Percentiles rank a stretch among this genome's conserved stretches.
phyloP scores from a whole-genome alignment of 805 yeast species.

The Teunomyces lycoperdinae region DNA sequence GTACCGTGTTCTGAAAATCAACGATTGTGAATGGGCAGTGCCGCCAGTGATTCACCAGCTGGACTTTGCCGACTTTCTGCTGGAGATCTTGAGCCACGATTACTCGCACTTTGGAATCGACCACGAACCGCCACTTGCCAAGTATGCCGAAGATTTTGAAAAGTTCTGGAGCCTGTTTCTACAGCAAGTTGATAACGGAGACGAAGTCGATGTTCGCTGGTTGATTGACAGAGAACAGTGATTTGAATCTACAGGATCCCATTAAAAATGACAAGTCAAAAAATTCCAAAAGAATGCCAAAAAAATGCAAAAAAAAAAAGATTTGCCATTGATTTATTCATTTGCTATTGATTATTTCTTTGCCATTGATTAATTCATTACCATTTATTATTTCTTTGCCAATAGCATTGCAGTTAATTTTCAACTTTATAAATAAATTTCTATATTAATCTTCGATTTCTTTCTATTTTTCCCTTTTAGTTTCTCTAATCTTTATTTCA shows the following conservation, averaged over 20 bases:
- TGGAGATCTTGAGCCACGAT: slow-evolving; percentile 6
- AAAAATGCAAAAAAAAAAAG: not conserved
- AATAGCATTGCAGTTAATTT: too few relatives aligned
- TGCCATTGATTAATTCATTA: too few relatives aligned
- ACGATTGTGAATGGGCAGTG: slow-evolving; percentile 1
- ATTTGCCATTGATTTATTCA: too few relatives aligned
- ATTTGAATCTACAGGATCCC: too few relatives aligned
- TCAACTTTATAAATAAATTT: too few relatives aligned
- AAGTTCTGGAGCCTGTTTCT: not conserved
- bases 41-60: slow-evolving; percentile 10
- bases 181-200: not conserved
- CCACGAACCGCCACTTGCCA: not conserved
- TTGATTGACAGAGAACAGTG: not conserved
- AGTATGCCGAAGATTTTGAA: not conserved
- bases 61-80: slow-evolving; percentile 13
- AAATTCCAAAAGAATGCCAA: not conserved
- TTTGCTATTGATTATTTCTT: too few relatives aligned
- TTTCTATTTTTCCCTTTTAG: too few relatives aligned
- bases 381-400: too few relatives aligned
- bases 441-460: too few relatives aligned
- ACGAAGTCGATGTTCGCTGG: not conserved
- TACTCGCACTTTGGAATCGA: not conserved
- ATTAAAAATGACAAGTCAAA: not conserved
- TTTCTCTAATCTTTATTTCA: too few relatives aligned
- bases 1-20: slow-evolving; percentile 5